These are phyloP conservation scores for Rhinocladiella similis DNA, from an alignment of 2,329 filamentous ascomycete species.

Conservation along the genomic window DNA sequence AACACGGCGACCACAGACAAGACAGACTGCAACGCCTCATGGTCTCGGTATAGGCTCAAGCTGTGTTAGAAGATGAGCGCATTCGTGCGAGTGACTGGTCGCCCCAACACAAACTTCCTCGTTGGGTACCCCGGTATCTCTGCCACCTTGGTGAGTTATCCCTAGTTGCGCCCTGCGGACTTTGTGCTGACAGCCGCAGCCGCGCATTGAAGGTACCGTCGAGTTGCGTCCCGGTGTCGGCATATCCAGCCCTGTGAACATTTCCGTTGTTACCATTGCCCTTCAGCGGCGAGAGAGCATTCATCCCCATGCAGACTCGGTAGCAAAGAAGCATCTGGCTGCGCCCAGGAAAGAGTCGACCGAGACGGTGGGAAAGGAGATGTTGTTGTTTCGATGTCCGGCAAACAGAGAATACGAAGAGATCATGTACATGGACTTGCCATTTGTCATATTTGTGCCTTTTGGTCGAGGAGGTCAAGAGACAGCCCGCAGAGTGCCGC, in stretches of 20 bases:
- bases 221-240: slow-evolving; percentile 88
- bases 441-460: slow-evolving; percentile 96
- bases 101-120: slow-evolving; percentile 93
- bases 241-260: slow-evolving; percentile 81
- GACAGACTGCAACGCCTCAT: slow-evolving; percentile 15
- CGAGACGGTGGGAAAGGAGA: slow-evolving; percentile 93
- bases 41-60: slow-evolving; percentile 19
- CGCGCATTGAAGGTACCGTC: slow-evolving; percentile 95
- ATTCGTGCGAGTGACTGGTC: slow-evolving; percentile 93
- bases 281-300: slow-evolving; percentile 93
- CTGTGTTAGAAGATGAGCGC: slow-evolving; percentile 59
- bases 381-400: slow-evolving; percentile 84
- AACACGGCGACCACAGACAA: slow-evolving; percentile 13
- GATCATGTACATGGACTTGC: slow-evolving; percentile 93
- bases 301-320: slow-evolving; percentile 90
- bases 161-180: slow-evolving; percentile 7
- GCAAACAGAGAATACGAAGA: slow-evolving; percentile 82
- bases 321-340: slow-evolving; percentile 87
- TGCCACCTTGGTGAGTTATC: slow-evolving; percentile 79
- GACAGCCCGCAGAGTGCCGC: slow-evolving; percentile 83
- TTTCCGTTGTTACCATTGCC: slow-evolving; percentile 92
- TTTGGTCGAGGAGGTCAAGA: slow-evolving; percentile 91
- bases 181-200: slow-evolving; percentile 53
- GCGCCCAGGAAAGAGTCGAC: slow-evolving; percentile 86
- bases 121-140: slow-evolving; percentile 98